Evolutionary conservation across 164 flowering plant genomes (phyloP).

Genomic region (Tinospora cordifolia): DNA sequence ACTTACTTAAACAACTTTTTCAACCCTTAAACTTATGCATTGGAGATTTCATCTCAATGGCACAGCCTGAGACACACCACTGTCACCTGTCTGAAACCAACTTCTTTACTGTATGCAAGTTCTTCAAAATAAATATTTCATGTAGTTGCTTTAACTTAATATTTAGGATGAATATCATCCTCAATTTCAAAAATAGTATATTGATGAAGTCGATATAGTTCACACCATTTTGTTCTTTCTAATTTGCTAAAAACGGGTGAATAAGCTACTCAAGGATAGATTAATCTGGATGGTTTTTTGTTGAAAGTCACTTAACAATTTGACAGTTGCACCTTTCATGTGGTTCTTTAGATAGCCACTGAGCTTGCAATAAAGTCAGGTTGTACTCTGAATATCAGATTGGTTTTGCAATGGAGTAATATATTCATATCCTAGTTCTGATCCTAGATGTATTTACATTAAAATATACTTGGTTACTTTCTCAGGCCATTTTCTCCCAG

Average conservation of each 20-base stretch:
- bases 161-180: too few species aligned
- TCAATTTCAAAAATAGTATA: too few species aligned
- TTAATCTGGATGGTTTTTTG: background rate
- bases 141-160: too few species aligned
- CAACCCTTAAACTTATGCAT: background rate
- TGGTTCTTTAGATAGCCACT: background rate
- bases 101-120: background rate
- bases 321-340: background rate
- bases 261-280: background rate
- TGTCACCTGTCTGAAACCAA: background rate
- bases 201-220: too few species aligned
- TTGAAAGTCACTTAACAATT: background rate
- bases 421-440: background rate
- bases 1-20: background rate
- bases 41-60: background rate
- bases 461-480: background rate
- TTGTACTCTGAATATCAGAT: too few species aligned
- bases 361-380: too few species aligned
- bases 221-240: background rate
- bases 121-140: background rate
- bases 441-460: background rate
- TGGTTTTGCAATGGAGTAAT: too few species aligned
- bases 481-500: conserved; percentile 91
- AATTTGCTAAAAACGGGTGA: background rate
- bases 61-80: background rate